These are phyloP conservation scores for Hirsutella rhossiliensis DNA, from an alignment of 2,329 filamentous ascomycete genomes.

Conservation along the genomic window DNA sequence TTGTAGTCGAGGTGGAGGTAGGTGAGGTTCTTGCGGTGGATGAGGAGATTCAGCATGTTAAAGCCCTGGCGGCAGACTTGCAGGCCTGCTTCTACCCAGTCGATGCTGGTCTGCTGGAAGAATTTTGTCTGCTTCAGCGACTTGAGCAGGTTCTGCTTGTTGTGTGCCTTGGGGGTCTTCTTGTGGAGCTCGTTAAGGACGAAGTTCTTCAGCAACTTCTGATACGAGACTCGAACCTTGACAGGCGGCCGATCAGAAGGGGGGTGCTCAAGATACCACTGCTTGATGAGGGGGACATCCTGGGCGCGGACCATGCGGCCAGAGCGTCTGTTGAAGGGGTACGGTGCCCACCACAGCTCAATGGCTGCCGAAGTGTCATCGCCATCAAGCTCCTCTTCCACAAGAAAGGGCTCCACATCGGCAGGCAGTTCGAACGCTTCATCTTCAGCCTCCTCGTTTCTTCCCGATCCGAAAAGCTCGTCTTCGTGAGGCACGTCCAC, in stretches of 20 bases:
- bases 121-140: constrained; percentile 96
- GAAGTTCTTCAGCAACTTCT: constrained; percentile 92
- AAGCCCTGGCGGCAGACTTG: constrained; percentile 97
- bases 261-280: constrained; percentile 96
- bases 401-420: constrained; percentile 76
- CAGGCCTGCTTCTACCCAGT: constrained; percentile 97
- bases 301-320: constrained; percentile 94
- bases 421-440: constrained; percentile 75
- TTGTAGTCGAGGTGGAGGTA: constrained; percentile 99
- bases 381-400: constrained; percentile 79
- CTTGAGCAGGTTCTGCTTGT: constrained; percentile 81
- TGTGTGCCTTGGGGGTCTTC: constrained; percentile 88
- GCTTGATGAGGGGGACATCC: constrained; percentile 92
- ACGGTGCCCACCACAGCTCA: constrained; percentile 94
- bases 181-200: constrained; percentile 96
- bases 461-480: constrained; percentile 75
- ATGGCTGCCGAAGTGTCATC: constrained; percentile 86
- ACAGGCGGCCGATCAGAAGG: constrained; percentile 77
- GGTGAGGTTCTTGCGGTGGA: constrained; percentile 95
- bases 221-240: constrained; percentile 95
- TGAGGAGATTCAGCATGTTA: constrained; percentile 97
- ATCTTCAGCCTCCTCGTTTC: constrained; percentile 62
- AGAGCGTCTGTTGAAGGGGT: constrained; percentile 86
- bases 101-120: constrained; percentile 98
- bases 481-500: constrained; percentile 88